Percentiles rank a stretch among this genome's conserved stretches.
Conservation (phyloP, 495 filamentous ascomycete species). For the Penicillium bialowiezense region DNA sequence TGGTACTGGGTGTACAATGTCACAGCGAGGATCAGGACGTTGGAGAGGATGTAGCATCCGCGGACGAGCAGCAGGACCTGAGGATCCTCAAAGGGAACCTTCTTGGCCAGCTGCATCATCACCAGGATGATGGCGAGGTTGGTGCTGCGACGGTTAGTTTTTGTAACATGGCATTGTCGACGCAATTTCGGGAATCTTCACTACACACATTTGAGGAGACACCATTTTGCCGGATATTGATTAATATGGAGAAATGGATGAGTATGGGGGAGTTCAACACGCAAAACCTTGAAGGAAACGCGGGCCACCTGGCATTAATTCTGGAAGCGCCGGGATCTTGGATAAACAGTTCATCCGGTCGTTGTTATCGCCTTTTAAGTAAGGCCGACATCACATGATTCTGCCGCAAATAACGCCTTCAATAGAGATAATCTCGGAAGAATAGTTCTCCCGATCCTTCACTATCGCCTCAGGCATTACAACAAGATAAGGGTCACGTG, state of each 20-base stretch:
- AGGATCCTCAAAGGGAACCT: constrained; percentile 91
- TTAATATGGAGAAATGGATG: constrained; percentile 7
- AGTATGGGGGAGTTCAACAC: constrained; percentile 26
- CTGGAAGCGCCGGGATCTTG: constrained; percentile 10
- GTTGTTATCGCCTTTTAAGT: not conserved
- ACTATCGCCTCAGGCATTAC: no score
- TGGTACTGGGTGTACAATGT: constrained; percentile 77
- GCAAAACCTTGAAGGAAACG: constrained; percentile 18
- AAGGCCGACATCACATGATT: not conserved
- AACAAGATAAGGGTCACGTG: no score
- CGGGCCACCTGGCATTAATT: constrained; percentile 23
- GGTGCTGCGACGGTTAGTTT: constrained; percentile 54
- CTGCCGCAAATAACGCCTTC: no score
- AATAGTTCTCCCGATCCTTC: no score
- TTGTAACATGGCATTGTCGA: not conserved
- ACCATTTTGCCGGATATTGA: constrained; percentile 39
- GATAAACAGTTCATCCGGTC: constrained; percentile 9
- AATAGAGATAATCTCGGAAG: no score
- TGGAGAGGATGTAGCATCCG: constrained; percentile 78
- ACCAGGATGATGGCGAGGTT: constrained; percentile 93
- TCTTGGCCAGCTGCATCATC: constrained; percentile 98
- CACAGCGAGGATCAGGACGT: constrained; percentile 78
- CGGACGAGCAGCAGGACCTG: constrained; percentile 80
- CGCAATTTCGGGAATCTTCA: not conserved
- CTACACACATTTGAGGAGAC: constrained; percentile 45